A percentile compares a stretch with the other conserved stretches of the same genome.
Conservation (phyloP, 2,329 filamentous ascomycete genomes). For the Botrytis tulipae region DNA sequence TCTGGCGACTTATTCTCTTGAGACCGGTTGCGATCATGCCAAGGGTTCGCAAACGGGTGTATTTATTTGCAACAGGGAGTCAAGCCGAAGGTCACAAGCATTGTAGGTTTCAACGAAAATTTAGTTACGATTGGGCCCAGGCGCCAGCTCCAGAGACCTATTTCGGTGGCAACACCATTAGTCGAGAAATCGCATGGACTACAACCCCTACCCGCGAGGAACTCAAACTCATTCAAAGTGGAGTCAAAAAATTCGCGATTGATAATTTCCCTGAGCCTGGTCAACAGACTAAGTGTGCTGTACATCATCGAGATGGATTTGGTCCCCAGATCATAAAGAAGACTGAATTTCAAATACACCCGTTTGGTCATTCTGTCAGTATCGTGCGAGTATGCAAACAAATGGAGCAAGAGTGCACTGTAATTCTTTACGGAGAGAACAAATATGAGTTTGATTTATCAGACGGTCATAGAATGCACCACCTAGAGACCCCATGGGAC, state of each 20-base stretch:
- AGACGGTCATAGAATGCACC: not conserved
- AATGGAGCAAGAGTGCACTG: not conserved
- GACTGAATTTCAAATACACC: not conserved
- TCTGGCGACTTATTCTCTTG: not conserved
- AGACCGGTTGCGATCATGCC: not conserved
- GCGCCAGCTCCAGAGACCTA: too few relatives aligned
- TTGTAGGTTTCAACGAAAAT: not conserved
- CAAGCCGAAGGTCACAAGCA: not conserved
- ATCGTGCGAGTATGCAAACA: not conserved
- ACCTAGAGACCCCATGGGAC: not conserved
- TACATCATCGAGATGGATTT: not conserved
- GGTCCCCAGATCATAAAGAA: slow-evolving; percentile 1
- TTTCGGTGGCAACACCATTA: not conserved
- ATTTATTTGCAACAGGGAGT: not conserved
- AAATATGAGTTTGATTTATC: not conserved
- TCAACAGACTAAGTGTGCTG: not conserved
- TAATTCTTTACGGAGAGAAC: not conserved
- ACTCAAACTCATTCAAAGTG: not conserved
- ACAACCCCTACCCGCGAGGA: not conserved
- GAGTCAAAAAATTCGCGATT: not conserved
- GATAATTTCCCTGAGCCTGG: not conserved
- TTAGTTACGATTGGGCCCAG: not conserved
- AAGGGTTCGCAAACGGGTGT: not conserved
- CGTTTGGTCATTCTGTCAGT: not conserved
- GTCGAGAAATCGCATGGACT: not conserved